These are phyloP conservation scores for Barnettozyma hawaiiensis DNA, from an alignment of 1,139 yeast species.

Conservation along the genomic window DNA sequence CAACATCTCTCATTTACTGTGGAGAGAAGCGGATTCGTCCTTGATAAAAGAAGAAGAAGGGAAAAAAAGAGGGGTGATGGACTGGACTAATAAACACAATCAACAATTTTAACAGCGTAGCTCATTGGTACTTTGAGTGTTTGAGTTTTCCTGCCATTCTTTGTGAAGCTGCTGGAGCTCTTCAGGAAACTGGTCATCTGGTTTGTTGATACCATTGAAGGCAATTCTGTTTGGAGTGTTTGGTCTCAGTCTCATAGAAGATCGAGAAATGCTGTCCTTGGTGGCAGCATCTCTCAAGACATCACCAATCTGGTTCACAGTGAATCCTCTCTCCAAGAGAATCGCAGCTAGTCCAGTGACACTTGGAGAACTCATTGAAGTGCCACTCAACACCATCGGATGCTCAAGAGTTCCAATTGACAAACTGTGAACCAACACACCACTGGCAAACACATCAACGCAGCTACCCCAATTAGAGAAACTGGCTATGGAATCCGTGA, in stretches of 20 bases:
- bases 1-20: too few relatives aligned
- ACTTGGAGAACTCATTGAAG: slow-evolving; percentile 84
- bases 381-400: slow-evolving; percentile 55
- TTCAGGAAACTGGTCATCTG: slow-evolving; percentile 28
- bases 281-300: slow-evolving; percentile 37
- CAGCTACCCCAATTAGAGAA: slow-evolving; percentile 89
- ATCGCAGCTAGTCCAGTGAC: slow-evolving; percentile 72
- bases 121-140: neutral
- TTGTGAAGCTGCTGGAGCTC: neutral
- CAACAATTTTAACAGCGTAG: too few relatives aligned
- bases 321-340: slow-evolving; percentile 54
- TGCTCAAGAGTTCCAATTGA: slow-evolving; percentile 19
- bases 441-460: slow-evolving; percentile 80
- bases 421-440: slow-evolving; percentile 49
- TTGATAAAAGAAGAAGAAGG: too few relatives aligned
- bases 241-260: slow-evolving; percentile 35
- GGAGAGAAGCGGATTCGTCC: too few relatives aligned
- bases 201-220: slow-evolving; percentile 34
- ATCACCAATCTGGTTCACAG: slow-evolving; percentile 36
- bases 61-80: too few relatives aligned
- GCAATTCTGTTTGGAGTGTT: slow-evolving; percentile 43
- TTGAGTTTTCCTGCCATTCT: neutral
- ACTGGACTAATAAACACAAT: too few relatives aligned
- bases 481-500: slow-evolving; percentile 57
- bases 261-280: slow-evolving; percentile 29